These are phyloP conservation scores for Aureobasidium sp. DNA, from an alignment of 2,329 filamentous ascomycete species.

Conservation along the genomic window DNA sequence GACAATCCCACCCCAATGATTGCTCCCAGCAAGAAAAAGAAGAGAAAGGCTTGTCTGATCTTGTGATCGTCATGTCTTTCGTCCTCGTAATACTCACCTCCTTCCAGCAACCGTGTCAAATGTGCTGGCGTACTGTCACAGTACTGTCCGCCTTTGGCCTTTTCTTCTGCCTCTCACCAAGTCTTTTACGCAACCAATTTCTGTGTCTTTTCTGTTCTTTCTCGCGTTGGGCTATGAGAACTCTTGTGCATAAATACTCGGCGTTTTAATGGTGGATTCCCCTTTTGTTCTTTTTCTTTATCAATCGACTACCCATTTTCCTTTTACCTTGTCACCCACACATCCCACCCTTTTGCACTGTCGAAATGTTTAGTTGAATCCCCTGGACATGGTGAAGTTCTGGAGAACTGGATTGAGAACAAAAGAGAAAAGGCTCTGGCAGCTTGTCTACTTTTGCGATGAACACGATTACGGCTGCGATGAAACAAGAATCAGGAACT, in stretches of 20 bases:
- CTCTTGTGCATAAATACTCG: slow-evolving; percentile 5
- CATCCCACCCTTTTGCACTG: not conserved
- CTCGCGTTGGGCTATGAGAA: not conserved
- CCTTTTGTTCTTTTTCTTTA: not conserved
- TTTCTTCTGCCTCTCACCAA: not conserved
- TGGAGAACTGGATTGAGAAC: not conserved
- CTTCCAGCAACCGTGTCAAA: not conserved
- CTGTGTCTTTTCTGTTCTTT: not conserved
- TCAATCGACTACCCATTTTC: slow-evolving; percentile 39
- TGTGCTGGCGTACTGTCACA: not conserved
- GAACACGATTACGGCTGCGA: slow-evolving; percentile 1
- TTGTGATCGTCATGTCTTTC: slow-evolving; percentile 41
- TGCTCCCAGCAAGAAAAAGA: slow-evolving; percentile 55
- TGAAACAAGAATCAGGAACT: not conserved
- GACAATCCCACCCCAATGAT: slow-evolving; percentile 21
- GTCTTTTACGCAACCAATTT: not conserved
- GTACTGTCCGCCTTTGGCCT: not conserved
- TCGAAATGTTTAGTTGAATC: slow-evolving; percentile 1
- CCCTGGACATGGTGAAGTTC: not conserved
- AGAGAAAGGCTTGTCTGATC: slow-evolving; percentile 77
- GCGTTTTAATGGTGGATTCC: slow-evolving; percentile 8
- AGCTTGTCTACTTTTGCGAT: not conserved
- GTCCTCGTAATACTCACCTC: not conserved
- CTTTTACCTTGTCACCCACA: slow-evolving; percentile 56
- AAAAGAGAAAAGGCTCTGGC: slow-evolving; percentile 5